A percentile compares a stretch with the other conserved stretches of the same genome.
Conservation (phyloP, 176 grass and related monocot species). For the Zea mays region DNA sequence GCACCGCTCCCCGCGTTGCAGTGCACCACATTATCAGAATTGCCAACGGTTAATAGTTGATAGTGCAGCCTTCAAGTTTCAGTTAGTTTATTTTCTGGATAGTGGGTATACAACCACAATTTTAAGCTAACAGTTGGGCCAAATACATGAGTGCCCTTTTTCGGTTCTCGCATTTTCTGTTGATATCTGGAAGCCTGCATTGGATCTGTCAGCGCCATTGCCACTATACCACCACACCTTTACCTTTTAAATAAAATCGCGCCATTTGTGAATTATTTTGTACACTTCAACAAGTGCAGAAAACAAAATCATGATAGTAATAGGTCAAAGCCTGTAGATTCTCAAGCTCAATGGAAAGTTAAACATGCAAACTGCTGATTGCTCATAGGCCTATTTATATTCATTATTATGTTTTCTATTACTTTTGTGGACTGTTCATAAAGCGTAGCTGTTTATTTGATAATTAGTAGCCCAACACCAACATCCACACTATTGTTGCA, state of each 20-base stretch:
- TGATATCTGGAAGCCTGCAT: not conserved
- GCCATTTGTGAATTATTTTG: not conserved
- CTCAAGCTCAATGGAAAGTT: not conserved
- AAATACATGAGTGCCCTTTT: not conserved
- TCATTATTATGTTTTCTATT: not conserved
- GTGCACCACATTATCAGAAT: not conserved
- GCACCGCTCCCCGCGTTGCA: not conserved
- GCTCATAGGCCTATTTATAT: constrained; percentile 1
- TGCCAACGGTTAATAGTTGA: not conserved
- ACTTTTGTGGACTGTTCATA: not conserved
- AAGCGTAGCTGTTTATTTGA: constrained; percentile 1
- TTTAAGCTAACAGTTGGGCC: not conserved
- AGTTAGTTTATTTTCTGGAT: not conserved
- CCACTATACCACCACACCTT: not conserved
- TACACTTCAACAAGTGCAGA: not conserved
- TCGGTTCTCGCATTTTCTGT: not conserved
- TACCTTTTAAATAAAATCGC: not conserved
- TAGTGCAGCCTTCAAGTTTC: not conserved
- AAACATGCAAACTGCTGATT: not conserved
- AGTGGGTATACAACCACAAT: not conserved
- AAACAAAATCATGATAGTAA: not conserved
- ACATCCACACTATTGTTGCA: constrained; percentile 12
- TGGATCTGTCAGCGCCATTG: not conserved
- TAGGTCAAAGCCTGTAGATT: not conserved
- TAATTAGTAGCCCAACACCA: not conserved